A percentile compares a stretch with the other conserved stretches of the same genome.
phyloP scores from a whole-genome alignment of 805 yeast species.

The Spathaspora hagerdaliae region DNA sequence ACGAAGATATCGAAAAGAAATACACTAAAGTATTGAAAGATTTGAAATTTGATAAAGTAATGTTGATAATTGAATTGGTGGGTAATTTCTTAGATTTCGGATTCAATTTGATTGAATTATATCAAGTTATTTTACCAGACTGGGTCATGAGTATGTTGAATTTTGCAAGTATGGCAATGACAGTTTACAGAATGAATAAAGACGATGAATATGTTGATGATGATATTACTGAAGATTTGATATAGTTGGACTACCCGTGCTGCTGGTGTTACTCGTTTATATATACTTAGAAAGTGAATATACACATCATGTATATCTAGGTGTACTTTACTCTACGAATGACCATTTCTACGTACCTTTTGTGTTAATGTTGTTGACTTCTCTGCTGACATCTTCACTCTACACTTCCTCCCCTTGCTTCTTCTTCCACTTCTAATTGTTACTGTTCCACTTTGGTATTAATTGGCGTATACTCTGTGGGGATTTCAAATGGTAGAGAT shows the following conservation, averaged over 20 bases:
- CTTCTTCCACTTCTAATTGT: too few relatives aligned
- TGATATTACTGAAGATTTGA: slow-evolving; percentile 38
- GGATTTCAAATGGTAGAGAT: too few relatives aligned
- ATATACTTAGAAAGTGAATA: too few relatives aligned
- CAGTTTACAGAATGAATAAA: slow-evolving; percentile 46
- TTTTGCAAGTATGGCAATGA: slow-evolving; percentile 42
- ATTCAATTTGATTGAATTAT: slow-evolving; percentile 37
- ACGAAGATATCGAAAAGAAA: slow-evolving; percentile 25
- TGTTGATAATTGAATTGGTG: slow-evolving; percentile 36
- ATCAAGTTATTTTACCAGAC: slow-evolving; percentile 31
- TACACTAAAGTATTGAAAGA: slow-evolving; percentile 39
- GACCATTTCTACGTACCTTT: too few relatives aligned
- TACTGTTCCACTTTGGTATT: too few relatives aligned
- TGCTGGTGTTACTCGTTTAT: background rate
- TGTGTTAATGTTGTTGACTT: too few relatives aligned
- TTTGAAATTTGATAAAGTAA: slow-evolving; percentile 38
- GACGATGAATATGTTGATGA: slow-evolving; percentile 44
- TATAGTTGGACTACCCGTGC: slow-evolving; percentile 15
- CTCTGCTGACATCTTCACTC: too few relatives aligned
- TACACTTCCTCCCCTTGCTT: too few relatives aligned
- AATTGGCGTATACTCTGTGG: too few relatives aligned
- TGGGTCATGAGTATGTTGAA: slow-evolving; percentile 41
- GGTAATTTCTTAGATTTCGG: slow-evolving; percentile 40
- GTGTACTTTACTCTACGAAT: too few relatives aligned
- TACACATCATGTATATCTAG: too few relatives aligned